These are phyloP conservation scores for Pichia paraexigua DNA, from an alignment of 805 yeast species.

Conservation along the genomic window DNA sequence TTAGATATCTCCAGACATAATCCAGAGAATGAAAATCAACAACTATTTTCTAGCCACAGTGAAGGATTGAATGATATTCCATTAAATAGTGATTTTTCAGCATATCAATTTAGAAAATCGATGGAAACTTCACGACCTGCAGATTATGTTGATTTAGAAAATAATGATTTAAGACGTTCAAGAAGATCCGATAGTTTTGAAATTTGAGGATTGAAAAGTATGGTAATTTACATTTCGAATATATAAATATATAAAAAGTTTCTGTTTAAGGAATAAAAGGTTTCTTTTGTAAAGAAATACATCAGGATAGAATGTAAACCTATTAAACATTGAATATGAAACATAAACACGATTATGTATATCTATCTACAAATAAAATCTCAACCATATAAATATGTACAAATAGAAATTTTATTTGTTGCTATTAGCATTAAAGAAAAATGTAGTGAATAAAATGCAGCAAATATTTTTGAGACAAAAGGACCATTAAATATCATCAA, in stretches of 20 bases:
- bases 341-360: background rate
- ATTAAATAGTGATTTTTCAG: conserved; percentile 73
- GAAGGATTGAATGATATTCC: conserved; percentile 59
- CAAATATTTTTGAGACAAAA: background rate
- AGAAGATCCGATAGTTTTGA: conserved; percentile 59
- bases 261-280: background rate
- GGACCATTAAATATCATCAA: conserved; percentile 77
- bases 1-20: conserved; percentile 69
- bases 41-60: conserved; percentile 35
- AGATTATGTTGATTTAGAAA: conserved; percentile 19
- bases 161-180: conserved; percentile 32
- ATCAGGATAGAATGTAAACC: background rate
- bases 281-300: background rate
- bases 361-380: background rate
- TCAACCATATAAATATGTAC: background rate
- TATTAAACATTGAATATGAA: background rate
- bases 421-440: background rate
- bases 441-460: background rate
- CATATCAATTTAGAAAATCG: conserved; percentile 66
- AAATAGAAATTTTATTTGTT: background rate
- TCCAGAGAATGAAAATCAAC: conserved; percentile 36
- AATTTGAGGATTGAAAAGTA: too few relatives aligned
- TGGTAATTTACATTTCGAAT: background rate
- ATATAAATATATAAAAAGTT: background rate
- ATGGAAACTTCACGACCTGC: conserved; percentile 42